phyloP scores from a whole-genome alignment of 75 land plant genomes.

The Cupressus sempervirens region DNA sequence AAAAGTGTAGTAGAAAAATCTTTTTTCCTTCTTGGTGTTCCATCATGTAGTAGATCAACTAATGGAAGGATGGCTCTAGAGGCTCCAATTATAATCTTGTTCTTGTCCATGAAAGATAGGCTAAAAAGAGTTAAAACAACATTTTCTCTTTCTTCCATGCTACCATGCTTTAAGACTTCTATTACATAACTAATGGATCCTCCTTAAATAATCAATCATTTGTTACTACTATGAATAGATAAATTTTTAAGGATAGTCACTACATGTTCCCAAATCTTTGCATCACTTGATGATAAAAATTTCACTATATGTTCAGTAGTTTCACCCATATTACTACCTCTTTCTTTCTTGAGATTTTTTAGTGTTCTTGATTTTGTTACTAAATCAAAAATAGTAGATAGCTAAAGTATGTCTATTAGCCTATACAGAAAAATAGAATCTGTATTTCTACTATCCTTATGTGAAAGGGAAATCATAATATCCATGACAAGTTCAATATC shows the following conservation, averaged over 20 bases:
- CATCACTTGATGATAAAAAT: conserved; percentile 54
- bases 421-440: conserved; percentile 44
- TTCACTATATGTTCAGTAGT: conserved; percentile 50
- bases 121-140: conserved; percentile 94
- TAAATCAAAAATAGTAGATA: too few species aligned
- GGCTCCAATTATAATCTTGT: conserved; percentile 72
- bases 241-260: conserved; percentile 86
- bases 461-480: conserved; percentile 14
- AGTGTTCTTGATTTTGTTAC: conserved; percentile 52
- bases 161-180: too few species aligned
- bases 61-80: conserved; percentile 79
- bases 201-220: conserved; percentile 58
- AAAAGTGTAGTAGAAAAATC: conserved; percentile 95
- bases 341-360: conserved; percentile 48
- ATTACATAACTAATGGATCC: conserved; percentile 77
- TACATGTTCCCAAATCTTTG: conserved; percentile 79
- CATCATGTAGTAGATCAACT: conserved; percentile 58
- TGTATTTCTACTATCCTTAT: too few species aligned
- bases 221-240: conserved; percentile 79
- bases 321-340: conserved; percentile 30
- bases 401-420: too few species aligned
- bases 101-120: conserved; percentile 72
- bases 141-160: conserved; percentile 90
- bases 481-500: conserved; percentile 47
- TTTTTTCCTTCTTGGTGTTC: conserved; percentile 80